Evolutionary conservation across 2,329 filamentous ascomycete genomes (phyloP).

Genomic region (Myriosclerotinia curreyana): DNA sequence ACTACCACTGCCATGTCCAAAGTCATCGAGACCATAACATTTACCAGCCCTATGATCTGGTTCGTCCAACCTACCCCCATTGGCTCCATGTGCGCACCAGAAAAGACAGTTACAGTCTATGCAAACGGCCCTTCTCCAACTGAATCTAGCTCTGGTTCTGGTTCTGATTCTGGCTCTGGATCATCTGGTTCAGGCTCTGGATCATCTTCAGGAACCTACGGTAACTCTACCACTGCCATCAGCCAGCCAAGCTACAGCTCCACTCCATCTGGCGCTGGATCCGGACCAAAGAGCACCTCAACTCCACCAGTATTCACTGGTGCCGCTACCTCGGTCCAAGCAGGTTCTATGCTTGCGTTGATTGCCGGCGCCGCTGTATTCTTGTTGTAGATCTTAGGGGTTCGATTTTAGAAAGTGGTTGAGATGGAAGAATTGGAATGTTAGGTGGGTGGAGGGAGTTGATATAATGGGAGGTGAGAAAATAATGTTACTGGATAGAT

Average conservation of each 20-base stretch:
- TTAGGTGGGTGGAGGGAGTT: too few relatives aligned
- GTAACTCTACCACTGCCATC: background rate
- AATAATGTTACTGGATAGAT: background rate
- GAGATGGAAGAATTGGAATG: background rate
- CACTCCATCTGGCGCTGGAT: background rate
- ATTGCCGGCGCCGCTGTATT: background rate
- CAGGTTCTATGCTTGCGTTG: slow-evolving; percentile 3
- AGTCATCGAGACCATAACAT: slow-evolving; percentile 8
- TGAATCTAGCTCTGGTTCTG: background rate
- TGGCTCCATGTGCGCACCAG: slow-evolving; percentile 4
- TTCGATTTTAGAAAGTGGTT: background rate
- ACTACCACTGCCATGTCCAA: slow-evolving; percentile 11
- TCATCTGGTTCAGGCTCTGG: background rate
- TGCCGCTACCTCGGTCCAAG: background rate
- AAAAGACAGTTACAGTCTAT: slow-evolving; percentile 15
- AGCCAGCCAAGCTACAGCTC: background rate
- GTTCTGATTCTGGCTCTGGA: too few relatives aligned
- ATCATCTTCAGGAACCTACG: slow-evolving; percentile 2
- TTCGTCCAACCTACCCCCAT: slow-evolving; percentile 16
- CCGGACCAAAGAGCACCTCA: background rate
- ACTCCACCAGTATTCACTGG: background rate
- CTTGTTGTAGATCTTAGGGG: background rate
- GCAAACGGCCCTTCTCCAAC: slow-evolving; percentile 10
- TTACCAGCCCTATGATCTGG: slow-evolving; percentile 14
- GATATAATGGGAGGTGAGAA: background rate